Percentiles rank a stretch among this genome's conserved stretches.
Evolutionary conservation across 345 rosid genomes (phyloP).

Genomic region (Stellera chamaejasme): DNA sequence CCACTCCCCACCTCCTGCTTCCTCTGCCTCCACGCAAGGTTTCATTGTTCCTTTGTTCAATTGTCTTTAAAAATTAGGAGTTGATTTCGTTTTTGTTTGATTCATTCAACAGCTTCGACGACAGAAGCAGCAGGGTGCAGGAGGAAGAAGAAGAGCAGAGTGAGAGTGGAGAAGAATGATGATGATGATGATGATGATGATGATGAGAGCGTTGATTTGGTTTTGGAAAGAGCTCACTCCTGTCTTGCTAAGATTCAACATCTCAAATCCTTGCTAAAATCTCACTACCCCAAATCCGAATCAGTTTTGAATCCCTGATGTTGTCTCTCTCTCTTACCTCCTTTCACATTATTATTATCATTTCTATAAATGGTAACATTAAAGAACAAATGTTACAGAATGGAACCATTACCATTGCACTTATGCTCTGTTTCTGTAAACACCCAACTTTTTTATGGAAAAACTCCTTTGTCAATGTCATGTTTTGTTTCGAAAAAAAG

Average conservation of each 20-base stretch:
- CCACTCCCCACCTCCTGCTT: slow-evolving; percentile 3
- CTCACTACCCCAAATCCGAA: too few relatives aligned
- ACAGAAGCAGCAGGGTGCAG: slow-evolving; percentile 5
- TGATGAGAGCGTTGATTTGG: slow-evolving; percentile 18
- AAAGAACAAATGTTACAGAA: too few relatives aligned
- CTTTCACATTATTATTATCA: too few relatives aligned
- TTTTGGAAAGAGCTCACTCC: slow-evolving; percentile 14
- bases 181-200: background rate
- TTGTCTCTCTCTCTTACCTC: too few relatives aligned
- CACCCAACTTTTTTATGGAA: too few relatives aligned
- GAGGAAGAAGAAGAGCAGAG: slow-evolving; percentile 1
- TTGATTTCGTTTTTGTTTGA: background rate
- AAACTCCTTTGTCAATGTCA: too few relatives aligned
- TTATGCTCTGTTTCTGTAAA: too few relatives aligned
- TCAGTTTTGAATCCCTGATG: too few relatives aligned
- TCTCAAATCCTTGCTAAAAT: slow-evolving; percentile 7
- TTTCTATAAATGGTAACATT: too few relatives aligned
- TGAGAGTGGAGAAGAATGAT: background rate
- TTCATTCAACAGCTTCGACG: slow-evolving; percentile 11
- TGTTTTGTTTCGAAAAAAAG: too few relatives aligned
- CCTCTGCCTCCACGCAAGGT: slow-evolving; percentile 34
- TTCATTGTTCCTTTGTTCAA: background rate
- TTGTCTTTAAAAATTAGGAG: background rate
- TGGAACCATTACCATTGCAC: too few relatives aligned
- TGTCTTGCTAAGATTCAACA: slow-evolving; percentile 19